Base-by-base conservation (phyloP, 495 filamentous ascomycete species). In the Xylaria curta region DNA sequence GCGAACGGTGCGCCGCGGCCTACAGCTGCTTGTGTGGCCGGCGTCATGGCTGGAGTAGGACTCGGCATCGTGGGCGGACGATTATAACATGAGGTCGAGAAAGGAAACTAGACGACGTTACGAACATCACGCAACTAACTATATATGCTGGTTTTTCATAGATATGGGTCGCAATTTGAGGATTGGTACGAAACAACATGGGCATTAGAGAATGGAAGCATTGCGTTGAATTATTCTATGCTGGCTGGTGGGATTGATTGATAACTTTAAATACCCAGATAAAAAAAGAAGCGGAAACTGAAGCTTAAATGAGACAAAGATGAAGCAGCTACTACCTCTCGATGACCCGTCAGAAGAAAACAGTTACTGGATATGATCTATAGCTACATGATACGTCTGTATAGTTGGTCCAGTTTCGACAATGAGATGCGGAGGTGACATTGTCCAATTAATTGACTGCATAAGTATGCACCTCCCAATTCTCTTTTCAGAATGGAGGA, bases 21-120 rank as follows among this genome's bases (percentile, higher is more conserved):
- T n/a, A 74, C 76, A 5, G 73, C 74, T 40, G 77, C 73, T 61
- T 76, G 74, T 40, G 40, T 79, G 47, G 74, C 69, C 12, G 77
- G 74, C 40, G 63, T 78, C 21, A 70, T 78, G 7, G 79, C 74
- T 8, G 74, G 76, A 1, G 72, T 79, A 12, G 77, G 77, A 28
- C 42, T 79, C 8, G 75, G 75, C n/a, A 71, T 79, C 17, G 36
- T 74, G 56, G 74, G 75, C 12, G 72, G 65, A 9, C 70, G 72
- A 42, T 68, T 79, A 73, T 79, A 68, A 73, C 47, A 10, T 46
- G 4, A 6, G 60, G 19, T 21, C 51, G 66, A 40, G 56, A 26
- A 62, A 38, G n/a, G 68, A 42, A 42, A 28, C 69, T 54, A 64
- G 69, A 78, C 31, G 77, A 78, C 54, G 67, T 75, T 56, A 78